phyloP scores from a whole-genome alignment of 169 alveolate species.

The Eimeria praecox region DNA sequence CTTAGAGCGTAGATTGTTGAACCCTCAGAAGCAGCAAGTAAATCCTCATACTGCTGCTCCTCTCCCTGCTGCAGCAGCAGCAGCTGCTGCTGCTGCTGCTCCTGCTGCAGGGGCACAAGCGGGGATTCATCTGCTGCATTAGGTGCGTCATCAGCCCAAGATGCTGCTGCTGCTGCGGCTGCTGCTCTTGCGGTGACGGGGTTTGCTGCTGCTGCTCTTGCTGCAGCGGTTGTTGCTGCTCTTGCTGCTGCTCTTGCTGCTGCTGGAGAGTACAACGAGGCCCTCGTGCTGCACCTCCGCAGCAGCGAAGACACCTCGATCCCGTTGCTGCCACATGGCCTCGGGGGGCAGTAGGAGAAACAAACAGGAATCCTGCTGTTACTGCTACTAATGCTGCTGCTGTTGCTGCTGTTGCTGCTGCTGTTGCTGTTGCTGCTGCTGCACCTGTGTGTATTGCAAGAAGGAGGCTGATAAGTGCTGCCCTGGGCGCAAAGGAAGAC shows the following conservation, averaged over 20 bases:
- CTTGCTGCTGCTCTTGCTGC: conserved; percentile 38
- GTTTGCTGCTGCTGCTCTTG: background rate
- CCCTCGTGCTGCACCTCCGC: background rate
- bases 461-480: conserved; percentile 9
- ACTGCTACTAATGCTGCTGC: conserved; percentile 34
- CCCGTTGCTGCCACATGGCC: background rate
- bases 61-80: background rate
- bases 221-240: background rate
- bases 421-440: conserved; percentile 20
- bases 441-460: background rate
- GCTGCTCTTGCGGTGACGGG: background rate
- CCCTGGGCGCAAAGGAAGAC: background rate
- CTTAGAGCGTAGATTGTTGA: conserved; percentile 12
- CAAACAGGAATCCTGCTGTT: background rate
- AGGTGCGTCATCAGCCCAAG: conserved; percentile 3
- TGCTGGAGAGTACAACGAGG: background rate
- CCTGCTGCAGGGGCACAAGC: background rate
- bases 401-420: background rate
- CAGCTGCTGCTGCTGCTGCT: conserved; percentile 1
- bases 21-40: background rate
- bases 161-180: background rate
- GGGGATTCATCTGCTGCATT: background rate
- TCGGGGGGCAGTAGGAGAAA: background rate
- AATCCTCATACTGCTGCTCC: background rate
- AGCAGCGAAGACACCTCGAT: background rate